These are phyloP conservation scores for Coniosporium tulheliwenetii DNA, from an alignment of 2,329 filamentous ascomycete species.

Conservation along the genomic window DNA sequence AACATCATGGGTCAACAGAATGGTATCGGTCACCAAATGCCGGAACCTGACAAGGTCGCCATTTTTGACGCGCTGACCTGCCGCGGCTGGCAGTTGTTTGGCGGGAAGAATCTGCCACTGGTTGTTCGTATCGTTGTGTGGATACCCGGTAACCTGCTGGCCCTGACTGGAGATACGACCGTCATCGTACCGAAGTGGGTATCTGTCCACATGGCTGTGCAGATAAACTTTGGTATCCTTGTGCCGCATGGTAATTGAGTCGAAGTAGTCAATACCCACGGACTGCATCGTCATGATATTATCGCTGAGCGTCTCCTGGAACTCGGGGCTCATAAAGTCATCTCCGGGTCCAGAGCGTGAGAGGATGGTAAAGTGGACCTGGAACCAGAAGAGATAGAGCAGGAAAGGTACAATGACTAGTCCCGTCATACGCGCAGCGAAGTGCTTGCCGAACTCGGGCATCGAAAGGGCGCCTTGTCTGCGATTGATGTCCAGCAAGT, in stretches of 20 bases:
- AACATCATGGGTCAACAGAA: constrained; percentile 88
- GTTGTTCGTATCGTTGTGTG: constrained; percentile 98
- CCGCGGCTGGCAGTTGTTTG: constrained; percentile 32
- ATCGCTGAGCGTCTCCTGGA: constrained; percentile 92
- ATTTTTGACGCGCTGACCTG: constrained; percentile 57
- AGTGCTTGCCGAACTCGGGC: constrained; percentile 73
- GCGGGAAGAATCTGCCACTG: constrained; percentile 84
- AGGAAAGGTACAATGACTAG: constrained; percentile 86
- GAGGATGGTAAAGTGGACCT: constrained; percentile 91
- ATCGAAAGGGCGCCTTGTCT: constrained; percentile 67
- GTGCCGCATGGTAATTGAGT: constrained; percentile 74
- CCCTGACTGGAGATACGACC: constrained; percentile 91
- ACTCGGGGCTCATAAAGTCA: constrained; percentile 97
- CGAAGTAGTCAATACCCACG: constrained; percentile 76
- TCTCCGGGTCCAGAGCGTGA: constrained; percentile 82
- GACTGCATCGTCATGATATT: constrained; percentile 85
- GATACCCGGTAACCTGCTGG: constrained; percentile 96
- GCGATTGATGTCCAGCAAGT: constrained; percentile 77
- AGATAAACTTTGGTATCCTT: constrained; percentile 96
- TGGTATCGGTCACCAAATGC: constrained; percentile 70
- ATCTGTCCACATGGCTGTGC: constrained; percentile 79
- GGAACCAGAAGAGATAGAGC: constrained; percentile 99
- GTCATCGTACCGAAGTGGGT: constrained; percentile 92
- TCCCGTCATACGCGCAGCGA: constrained; percentile 70
- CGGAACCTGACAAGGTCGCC: constrained; percentile 75